Evolutionary conservation across 139 green algal genomes (phyloP).

Genomic region (Spirogloea muscicola): DNA sequence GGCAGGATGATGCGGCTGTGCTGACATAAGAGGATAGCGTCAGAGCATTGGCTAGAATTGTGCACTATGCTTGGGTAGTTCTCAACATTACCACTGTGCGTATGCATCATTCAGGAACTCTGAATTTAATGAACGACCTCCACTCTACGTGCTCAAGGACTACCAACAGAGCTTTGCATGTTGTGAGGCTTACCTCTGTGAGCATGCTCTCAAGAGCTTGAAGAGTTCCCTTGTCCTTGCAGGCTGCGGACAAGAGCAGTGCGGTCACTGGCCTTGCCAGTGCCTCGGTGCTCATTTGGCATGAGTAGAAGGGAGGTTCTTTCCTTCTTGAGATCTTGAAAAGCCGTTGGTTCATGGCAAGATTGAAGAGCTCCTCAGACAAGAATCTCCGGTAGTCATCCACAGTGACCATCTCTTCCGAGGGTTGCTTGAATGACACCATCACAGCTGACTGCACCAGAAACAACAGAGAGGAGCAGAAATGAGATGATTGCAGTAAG

Average conservation of each 20-base stretch:
- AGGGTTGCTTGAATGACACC: slow-evolving; percentile 56
- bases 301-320: slow-evolving; percentile 65
- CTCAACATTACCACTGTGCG: too few relatives aligned
- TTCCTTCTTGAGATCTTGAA: slow-evolving; percentile 63
- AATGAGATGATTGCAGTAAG: too few relatives aligned
- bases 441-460: slow-evolving; percentile 45
- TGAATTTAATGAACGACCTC: too few relatives aligned
- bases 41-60: too few relatives aligned
- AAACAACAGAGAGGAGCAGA: too few relatives aligned
- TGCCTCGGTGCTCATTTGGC: slow-evolving; percentile 1
- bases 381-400: slow-evolving; percentile 56
- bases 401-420: slow-evolving; percentile 49
- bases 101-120: too few relatives aligned
- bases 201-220: slow-evolving; percentile 33
- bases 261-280: background rate
- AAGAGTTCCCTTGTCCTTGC: slow-evolving; percentile 19
- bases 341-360: slow-evolving; percentile 67
- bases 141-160: too few relatives aligned
- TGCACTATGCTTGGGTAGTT: too few relatives aligned
- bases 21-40: background rate
- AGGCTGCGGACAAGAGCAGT: slow-evolving; percentile 2
- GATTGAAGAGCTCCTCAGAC: slow-evolving; percentile 62
- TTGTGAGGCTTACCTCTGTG: slow-evolving; percentile 29
- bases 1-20: too few relatives aligned
- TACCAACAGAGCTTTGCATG: too few relatives aligned